Base-by-base conservation (phyloP, 78 protist genomes). In the Guillardia theta region DNA sequence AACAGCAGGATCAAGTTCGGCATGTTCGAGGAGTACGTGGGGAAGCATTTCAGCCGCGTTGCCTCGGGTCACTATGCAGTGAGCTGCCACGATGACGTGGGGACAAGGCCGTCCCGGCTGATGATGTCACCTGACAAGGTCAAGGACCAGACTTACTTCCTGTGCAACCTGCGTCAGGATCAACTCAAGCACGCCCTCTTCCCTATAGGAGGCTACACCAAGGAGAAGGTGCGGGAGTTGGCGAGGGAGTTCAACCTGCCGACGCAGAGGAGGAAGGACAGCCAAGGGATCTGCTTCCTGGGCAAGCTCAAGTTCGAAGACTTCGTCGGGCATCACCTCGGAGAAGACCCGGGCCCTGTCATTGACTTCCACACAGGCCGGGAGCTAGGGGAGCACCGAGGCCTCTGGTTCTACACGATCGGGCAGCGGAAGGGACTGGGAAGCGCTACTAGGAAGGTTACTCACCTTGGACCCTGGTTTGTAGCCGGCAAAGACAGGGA, bases 121-220 rank as follows among this genome's bases (percentile, higher is more conserved):
- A 0, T 3, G 43, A 19, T 18, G 19, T 46, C 88, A 0, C 41
- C 30, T 15, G 88, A 93, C 92, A 37, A 8, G 77, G 90, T 70
- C 48, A 93, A 93, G 48, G 94, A 93, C 76, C 94, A 93, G 39
- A 70, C 94, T 53, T 93, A 93, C 92, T 93, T 93, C 53, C 94
- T 93, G 45, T 48, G 48, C 30, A 24, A 27, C 36, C 88, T 93
- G 48, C 0, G 18, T 36, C 94, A 93, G 90, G 53, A n/a, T 54
- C 94, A 64, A 62, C 83, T 62, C 27, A 0, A 21, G 22, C 30
- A 27, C 21, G 46, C 87, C 47, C 5, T 27, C 43, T 92, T 92
- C 88, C 94, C 94, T 8, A 0, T 92, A 8, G 94, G 94, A 2
- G 30, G n/a, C 19, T 0, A 48, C 41, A 24, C 64, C 48, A 92